Percentiles rank a stretch among this genome's conserved stretches.
Evolutionary conservation across 2,329 filamentous ascomycete species (phyloP).

Genomic region (Volutella citrinella): DNA sequence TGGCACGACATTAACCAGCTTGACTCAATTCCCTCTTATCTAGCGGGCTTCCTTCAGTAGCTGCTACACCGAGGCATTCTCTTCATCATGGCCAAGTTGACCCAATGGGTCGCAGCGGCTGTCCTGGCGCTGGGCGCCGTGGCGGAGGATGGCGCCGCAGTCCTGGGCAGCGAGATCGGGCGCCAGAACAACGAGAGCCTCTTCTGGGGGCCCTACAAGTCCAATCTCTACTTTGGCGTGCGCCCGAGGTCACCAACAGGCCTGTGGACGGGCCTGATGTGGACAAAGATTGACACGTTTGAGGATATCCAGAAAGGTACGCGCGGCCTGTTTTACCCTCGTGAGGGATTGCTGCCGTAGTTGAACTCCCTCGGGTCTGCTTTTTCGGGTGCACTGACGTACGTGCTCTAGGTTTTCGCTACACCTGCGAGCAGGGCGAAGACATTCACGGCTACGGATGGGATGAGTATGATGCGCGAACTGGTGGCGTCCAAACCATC

Average conservation of each 20-base stretch:
- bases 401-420: constrained; percentile 80
- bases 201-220: constrained; percentile 93
- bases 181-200: constrained; percentile 74
- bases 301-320: constrained; percentile 70
- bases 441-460: constrained; percentile 95
- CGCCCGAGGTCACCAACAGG: constrained; percentile 79
- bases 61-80: too few relatives aligned
- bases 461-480: constrained; percentile 92
- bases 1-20: too few relatives aligned
- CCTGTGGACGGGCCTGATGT: constrained; percentile 79
- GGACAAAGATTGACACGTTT: constrained; percentile 82
- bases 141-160: constrained; percentile 29
- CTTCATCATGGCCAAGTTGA: constrained; percentile 29
- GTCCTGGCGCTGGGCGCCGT: constrained; percentile 24
- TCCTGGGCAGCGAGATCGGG: constrained; percentile 47
- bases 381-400: too few relatives aligned
- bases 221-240: constrained; percentile 92
- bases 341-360: too few relatives aligned
- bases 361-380: too few relatives aligned
- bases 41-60: too few relatives aligned
- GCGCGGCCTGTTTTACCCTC: constrained; percentile 30
- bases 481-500: constrained; percentile 83
- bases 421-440: constrained; percentile 94
- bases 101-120: constrained; percentile 29
- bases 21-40: too few relatives aligned